These are phyloP conservation scores for Leishmania mexicana DNA, from an alignment of 208 protist genomes.

Conservation along the genomic window DNA sequence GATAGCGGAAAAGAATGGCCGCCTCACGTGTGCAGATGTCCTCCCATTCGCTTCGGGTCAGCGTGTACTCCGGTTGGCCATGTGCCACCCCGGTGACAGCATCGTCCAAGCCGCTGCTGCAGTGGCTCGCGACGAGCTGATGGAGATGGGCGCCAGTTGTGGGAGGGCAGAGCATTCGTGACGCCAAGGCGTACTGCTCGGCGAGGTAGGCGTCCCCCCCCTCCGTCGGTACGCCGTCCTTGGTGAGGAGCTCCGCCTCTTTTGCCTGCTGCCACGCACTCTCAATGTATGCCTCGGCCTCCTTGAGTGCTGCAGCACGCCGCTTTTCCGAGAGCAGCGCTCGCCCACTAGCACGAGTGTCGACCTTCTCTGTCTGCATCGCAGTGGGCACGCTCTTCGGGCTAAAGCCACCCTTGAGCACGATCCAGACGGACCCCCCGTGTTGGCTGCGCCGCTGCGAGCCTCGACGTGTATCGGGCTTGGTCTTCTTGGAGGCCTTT, in stretches of 20 bases:
- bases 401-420: slow-evolving; percentile 80
- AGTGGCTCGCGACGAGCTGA: slow-evolving; percentile 40
- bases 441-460: slow-evolving; percentile 29
- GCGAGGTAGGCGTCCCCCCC: slow-evolving; percentile 71
- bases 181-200: slow-evolving; percentile 74
- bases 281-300: slow-evolving; percentile 66
- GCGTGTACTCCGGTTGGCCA: background rate
- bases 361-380: background rate
- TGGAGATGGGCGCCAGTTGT: slow-evolving; percentile 27
- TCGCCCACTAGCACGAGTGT: slow-evolving; percentile 22
- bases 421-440: slow-evolving; percentile 77
- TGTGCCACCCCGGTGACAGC: background rate
- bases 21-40: slow-evolving; percentile 51
- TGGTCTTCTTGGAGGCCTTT: slow-evolving; percentile 13
- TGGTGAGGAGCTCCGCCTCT: slow-evolving; percentile 46
- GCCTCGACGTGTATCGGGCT: slow-evolving; percentile 18
- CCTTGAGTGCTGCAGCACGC: slow-evolving; percentile 51
- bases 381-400: slow-evolving; percentile 33
- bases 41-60: slow-evolving; percentile 38
- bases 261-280: slow-evolving; percentile 73
- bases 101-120: background rate
- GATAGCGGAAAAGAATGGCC: slow-evolving; percentile 51
- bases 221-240: slow-evolving; percentile 32
- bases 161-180: slow-evolving; percentile 40
- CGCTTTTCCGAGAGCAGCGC: slow-evolving; percentile 41